Percentiles rank a stretch among this genome's conserved stretches.
Evolutionary conservation across 768 basidiomycete genomes (phyloP).

Genomic region (Leccinum barrowsii): DNA sequence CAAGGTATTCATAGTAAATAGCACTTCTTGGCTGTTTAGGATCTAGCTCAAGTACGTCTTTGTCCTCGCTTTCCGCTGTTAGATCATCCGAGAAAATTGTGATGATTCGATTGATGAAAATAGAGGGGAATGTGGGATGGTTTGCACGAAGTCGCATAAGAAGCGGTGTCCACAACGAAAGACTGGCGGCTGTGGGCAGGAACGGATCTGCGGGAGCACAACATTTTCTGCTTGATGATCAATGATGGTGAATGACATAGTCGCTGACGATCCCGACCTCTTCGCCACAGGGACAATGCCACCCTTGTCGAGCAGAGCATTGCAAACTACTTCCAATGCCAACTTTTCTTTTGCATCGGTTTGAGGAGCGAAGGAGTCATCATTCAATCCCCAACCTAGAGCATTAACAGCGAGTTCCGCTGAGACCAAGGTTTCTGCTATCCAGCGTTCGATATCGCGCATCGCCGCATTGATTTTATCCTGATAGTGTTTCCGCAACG

Average conservation of each 20-base stretch:
- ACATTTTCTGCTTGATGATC: constrained; percentile 50
- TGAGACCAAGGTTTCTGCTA: constrained; percentile 67
- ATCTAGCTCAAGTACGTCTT: constrained; percentile 17
- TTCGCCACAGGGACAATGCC: constrained; percentile 78
- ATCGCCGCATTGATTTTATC: constrained; percentile 46
- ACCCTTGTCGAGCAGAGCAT: constrained; percentile 65
- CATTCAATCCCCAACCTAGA: constrained; percentile 42
- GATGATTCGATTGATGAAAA: constrained; percentile 48
- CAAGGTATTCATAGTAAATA: constrained; percentile 56
- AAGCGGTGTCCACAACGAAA: constrained; percentile 67
- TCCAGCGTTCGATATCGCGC: constrained; percentile 73
- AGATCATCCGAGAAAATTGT: constrained; percentile 29
- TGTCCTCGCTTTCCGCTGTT: constrained; percentile 9
- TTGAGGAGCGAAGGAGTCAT: constrained; percentile 31
- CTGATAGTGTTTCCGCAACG: constrained; percentile 49
- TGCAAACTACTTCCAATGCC: constrained; percentile 67
- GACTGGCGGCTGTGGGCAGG: constrained; percentile 46
- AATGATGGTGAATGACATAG: background rate
- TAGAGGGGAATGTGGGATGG: constrained; percentile 52
- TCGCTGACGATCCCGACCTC: constrained; percentile 49
- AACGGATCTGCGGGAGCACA: constrained; percentile 39
- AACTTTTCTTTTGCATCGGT: constrained; percentile 57
- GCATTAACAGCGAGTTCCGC: constrained; percentile 47
- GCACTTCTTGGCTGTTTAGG: constrained; percentile 29
- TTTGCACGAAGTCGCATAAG: constrained; percentile 51